phyloP scores from a whole-genome alignment of 192 early-diverging fungal species.

The Piromyces sp. region DNA sequence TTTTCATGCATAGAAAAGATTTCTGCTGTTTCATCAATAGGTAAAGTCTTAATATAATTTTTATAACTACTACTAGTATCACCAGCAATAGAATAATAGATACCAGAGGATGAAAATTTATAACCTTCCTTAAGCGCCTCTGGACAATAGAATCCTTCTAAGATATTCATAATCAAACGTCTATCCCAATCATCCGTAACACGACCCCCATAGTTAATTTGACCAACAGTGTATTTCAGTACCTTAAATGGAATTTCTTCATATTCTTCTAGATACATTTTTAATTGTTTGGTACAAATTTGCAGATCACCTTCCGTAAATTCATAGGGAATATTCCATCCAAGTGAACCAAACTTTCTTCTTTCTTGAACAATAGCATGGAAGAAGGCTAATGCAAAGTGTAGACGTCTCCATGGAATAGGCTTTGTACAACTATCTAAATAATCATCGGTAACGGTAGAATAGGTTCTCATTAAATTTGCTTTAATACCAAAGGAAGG shows the following conservation, averaged over 20 bases:
- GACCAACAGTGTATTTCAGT: slow-evolving; percentile 11
- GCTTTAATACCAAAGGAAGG: slow-evolving; percentile 46
- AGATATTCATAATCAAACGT: slow-evolving; percentile 34
- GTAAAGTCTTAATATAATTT: slow-evolving; percentile 30
- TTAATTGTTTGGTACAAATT: slow-evolving; percentile 35
- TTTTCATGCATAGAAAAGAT: slow-evolving; percentile 46
- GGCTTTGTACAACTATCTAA: slow-evolving; percentile 22
- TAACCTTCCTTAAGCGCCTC: slow-evolving; percentile 29
- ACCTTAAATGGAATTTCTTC: slow-evolving; percentile 40
- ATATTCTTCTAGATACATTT: slow-evolving; percentile 45
- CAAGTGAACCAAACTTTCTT: slow-evolving; percentile 33
- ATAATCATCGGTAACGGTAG: slow-evolving; percentile 35
- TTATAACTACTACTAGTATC: slow-evolving; percentile 21
- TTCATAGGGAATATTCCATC: slow-evolving; percentile 35
- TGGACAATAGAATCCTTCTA: slow-evolving; percentile 32
- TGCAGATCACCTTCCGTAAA: slow-evolving; percentile 25
- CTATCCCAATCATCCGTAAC: slow-evolving; percentile 42
- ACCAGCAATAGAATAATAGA: slow-evolving; percentile 23
- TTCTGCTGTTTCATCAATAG: slow-evolving; percentile 39
- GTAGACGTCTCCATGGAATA: slow-evolving; percentile 29
- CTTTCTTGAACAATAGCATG: slow-evolving; percentile 39
- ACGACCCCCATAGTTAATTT: slow-evolving; percentile 43
- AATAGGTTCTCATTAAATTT: slow-evolving; percentile 31
- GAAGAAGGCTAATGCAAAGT: slow-evolving; percentile 38
- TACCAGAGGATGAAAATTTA: slow-evolving; percentile 22